Base-by-base conservation (phyloP, 2,329 filamentous ascomycete genomes). In the Ascochyta lentis region DNA sequence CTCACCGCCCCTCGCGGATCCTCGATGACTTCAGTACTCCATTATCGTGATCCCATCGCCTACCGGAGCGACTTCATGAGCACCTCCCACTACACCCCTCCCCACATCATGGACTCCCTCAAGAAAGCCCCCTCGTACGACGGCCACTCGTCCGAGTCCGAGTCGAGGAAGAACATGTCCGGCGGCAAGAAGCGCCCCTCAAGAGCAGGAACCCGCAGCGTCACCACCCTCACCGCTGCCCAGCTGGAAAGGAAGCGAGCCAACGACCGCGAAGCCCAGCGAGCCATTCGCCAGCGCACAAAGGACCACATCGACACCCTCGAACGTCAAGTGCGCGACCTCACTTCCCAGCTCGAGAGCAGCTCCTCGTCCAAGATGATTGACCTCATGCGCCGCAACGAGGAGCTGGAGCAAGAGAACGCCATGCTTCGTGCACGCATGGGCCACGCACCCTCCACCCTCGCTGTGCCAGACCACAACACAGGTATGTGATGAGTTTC, bases 191-290 rank as follows among this genome's bases (percentile, higher is more conserved):
- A 80, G 64, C 73, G 80, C 35, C 77, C 79, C 16, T 83, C 83
- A 41, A 78, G 83, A 68, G 81, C 82, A 33, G 83, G 83, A 10
- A 83, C 82, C 40, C 80, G 84, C 55, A 85, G 82, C 68, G 84
- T 86, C 38, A 81, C 81, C 34, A 83, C 82, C 9, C 75, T 86
- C 50, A 84, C 83, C 15, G 79, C 81, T 29, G 83, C 84, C 54
- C 84, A 86, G 65, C 75, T 86, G 44, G 84, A 86, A 64, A 76
- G 84, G 46, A 86, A 86, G 69, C 78, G 84, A 56, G 84, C 84
- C 58, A 86, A 86, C 69, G 84, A 86, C 68, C 78, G 84, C 58
- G 84, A 86, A 70, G 83, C 84, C 49, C 84, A 86, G 67, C 78
- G 83, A 61, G 83, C 83, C 44, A 86, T 85, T 61, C 81, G 84